phyloP scores from a whole-genome alignment of 805 yeast genomes.

The Blastobotrys terrestris region DNA sequence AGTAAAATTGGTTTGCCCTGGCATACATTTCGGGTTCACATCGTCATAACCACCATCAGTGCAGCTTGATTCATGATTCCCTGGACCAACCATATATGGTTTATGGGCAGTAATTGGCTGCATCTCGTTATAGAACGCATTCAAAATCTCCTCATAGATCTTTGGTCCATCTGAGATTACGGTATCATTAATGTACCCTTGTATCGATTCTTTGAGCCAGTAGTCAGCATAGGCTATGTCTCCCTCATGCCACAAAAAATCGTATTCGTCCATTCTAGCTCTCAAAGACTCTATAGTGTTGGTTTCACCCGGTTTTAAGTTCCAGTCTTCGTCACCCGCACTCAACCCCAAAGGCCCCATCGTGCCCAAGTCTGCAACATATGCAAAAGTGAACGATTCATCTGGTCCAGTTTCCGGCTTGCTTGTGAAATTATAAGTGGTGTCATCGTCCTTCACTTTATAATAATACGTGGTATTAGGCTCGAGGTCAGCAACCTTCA shows the following conservation, averaged over 20 bases:
- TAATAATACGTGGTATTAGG: slow-evolving; percentile 25
- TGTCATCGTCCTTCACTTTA: slow-evolving; percentile 7
- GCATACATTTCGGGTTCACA: slow-evolving; percentile 15
- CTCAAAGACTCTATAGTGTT: slow-evolving; percentile 17
- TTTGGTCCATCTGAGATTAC: slow-evolving; percentile 11
- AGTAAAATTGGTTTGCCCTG: slow-evolving; percentile 28
- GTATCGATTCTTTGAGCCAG: slow-evolving; percentile 23
- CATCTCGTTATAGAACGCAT: slow-evolving; percentile 21
- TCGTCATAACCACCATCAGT: slow-evolving; percentile 9
- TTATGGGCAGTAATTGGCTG: slow-evolving; percentile 16
- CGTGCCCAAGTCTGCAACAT: slow-evolving; percentile 17
- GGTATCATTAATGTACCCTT: slow-evolving; percentile 11
- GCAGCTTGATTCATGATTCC: slow-evolving; percentile 25
- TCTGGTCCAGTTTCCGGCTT: slow-evolving; percentile 12
- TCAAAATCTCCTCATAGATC: slow-evolving; percentile 20
- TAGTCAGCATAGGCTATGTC: slow-evolving; percentile 30
- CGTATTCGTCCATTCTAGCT: slow-evolving; percentile 17
- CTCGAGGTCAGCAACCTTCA: slow-evolving; percentile 18
- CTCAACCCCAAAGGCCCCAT: slow-evolving; percentile 17
- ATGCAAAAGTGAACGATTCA: slow-evolving; percentile 14
- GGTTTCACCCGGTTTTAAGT: slow-evolving; percentile 15
- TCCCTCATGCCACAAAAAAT: slow-evolving; percentile 26
- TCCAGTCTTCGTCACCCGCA: slow-evolving; percentile 13
- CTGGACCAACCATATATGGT: slow-evolving; percentile 25
- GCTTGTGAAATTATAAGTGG: slow-evolving; percentile 15